phyloP scores from a whole-genome alignment of 306 rosid genomes.

The Fragaria iinumae region DNA sequence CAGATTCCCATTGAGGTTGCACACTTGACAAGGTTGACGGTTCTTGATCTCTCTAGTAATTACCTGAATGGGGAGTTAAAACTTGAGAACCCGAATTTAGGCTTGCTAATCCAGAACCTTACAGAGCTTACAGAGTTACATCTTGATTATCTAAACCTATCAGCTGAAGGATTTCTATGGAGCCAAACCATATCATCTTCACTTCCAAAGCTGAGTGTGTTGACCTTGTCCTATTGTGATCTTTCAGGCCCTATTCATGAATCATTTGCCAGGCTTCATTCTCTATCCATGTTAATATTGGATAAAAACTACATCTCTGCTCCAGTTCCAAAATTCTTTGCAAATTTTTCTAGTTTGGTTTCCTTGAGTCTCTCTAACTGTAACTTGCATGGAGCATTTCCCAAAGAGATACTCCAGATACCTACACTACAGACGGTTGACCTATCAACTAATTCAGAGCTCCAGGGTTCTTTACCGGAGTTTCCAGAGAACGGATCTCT shows the following conservation, averaged over 20 bases:
- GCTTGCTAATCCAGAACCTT: neutral
- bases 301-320: neutral
- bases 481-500: conserved; percentile 1
- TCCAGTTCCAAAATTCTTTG: conserved; percentile 11
- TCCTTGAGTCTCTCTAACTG: neutral
- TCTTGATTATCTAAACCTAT: neutral
- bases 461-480: conserved; percentile 17
- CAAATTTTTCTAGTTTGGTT: conserved; percentile 19
- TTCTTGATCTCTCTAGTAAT: neutral
- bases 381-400: conserved; percentile 14
- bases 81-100: neutral
- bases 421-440: conserved; percentile 7
- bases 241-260: conserved; percentile 15
- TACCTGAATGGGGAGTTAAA: neutral
- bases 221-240: neutral
- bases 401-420: conserved; percentile 21
- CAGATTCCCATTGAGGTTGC: neutral
- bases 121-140: neutral
- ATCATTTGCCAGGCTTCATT: conserved; percentile 7
- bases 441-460: neutral
- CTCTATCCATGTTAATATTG: conserved; percentile 6
- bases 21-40: neutral
- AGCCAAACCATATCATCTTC: neutral
- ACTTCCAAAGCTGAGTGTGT: neutral
- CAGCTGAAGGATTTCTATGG: neutral